phyloP scores from a whole-genome alignment of 805 yeast genomes.

The Barnettozyma siamensis region DNA sequence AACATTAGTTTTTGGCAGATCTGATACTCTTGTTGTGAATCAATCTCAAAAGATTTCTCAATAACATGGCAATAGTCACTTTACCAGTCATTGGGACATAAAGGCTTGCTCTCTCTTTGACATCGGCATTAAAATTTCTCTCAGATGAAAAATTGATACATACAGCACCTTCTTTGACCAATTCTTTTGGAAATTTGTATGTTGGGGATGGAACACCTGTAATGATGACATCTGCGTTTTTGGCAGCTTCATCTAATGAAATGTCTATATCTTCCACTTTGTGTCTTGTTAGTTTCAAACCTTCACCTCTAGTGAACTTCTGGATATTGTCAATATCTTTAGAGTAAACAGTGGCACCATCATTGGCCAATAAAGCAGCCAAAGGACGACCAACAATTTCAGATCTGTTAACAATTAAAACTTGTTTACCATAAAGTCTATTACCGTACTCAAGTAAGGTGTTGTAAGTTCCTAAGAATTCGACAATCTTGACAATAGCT shows the following conservation, averaged over 20 bases:
- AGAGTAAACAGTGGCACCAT: constrained; percentile 94
- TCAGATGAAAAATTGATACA: constrained; percentile 86
- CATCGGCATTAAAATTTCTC: constrained; percentile 78
- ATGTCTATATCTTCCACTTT: constrained; percentile 57
- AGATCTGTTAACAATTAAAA: constrained; percentile 86
- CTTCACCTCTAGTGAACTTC: constrained; percentile 91
- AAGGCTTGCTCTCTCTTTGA: constrained; percentile 80
- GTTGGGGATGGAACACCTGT: constrained; percentile 88
- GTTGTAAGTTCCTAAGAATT: constrained; percentile 85
- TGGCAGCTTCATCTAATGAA: constrained; percentile 59
- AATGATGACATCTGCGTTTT: constrained; percentile 81
- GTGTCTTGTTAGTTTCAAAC: constrained; percentile 74
- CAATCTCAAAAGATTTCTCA: constrained; percentile 82
- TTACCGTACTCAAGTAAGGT: constrained; percentile 79
- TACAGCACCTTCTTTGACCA: constrained; percentile 80
- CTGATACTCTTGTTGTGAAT: constrained; percentile 50
- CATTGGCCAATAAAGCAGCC: constrained; percentile 93
- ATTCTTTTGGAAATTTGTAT: constrained; percentile 83
- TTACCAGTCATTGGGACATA: constrained; percentile 96
- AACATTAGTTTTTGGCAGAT: background rate
- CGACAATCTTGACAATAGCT: constrained; percentile 90
- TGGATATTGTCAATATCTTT: constrained; percentile 85
- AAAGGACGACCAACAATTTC: constrained; percentile 97
- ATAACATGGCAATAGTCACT: constrained; percentile 90
- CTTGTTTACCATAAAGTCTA: constrained; percentile 86